Evolutionary conservation across 257 asterid genomes (phyloP), one percentile per base, ranked within the genome.

Genomic region (Nicotiana tomentosiformis): DNA sequence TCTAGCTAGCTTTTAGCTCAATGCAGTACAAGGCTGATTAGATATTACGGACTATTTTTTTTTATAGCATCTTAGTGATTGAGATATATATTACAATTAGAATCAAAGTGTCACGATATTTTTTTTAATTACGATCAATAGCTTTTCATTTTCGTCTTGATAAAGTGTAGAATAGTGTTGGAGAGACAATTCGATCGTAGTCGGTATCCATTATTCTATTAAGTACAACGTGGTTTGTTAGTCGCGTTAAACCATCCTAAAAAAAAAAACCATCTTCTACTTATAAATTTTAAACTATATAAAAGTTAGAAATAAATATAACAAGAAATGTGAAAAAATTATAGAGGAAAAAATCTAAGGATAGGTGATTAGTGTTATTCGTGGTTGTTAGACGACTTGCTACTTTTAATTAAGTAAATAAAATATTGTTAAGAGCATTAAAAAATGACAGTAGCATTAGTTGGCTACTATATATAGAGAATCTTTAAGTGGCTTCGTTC

Each of bases 401-500:
- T 74, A 12, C 14, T 14, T 79, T 78, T 37, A 35, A 18, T 79
- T 79, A 79, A 20, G 23, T 16, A 58, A 58, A 35, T n/a, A 60
- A 20, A 35, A n/a, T 57, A 35, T n/a, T 60, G 14, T 17, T 23
- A 16, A 74, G 43, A 14, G 9, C 23, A 29, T 32, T 35, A 32
- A 58, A 61, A 55, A 77, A 18, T 58, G 33, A 39, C 7, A 78
- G 33, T n/a, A 32, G 49, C 11, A 56, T 57, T 30, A 60, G 82
- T 64, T 78, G 39, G 82, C 55, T 11, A 43, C 35, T 65, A 39
- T 14, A 46, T 65, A 79, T 20, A 65, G 26, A 79, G 60, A 79
- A 79, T 79, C 82, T 78, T 37, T 61, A 43, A 43, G 70, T 65
- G 82, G 60, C 70, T 58, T 79, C 55, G 62, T 61, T 49, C 18